phyloP scores from a whole-genome alignment of 2,329 filamentous ascomycete species.

The Xylariaceae sp. region DNA sequence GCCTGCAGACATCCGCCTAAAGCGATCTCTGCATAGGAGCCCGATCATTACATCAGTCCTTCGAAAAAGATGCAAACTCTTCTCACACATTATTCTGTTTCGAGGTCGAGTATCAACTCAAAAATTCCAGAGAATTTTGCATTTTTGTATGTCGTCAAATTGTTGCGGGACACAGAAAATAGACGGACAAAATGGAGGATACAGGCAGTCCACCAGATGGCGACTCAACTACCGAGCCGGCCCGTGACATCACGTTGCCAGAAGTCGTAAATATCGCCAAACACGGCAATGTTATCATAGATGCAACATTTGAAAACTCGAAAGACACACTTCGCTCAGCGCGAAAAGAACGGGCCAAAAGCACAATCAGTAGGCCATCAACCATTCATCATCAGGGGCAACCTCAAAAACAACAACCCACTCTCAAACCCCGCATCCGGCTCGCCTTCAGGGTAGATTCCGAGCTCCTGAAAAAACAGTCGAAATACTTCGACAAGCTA shows the following conservation, averaged over 20 bases:
- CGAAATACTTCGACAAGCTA: slow-evolving; percentile 66
- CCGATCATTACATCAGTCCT: no score
- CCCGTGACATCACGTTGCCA: slow-evolving; percentile 20
- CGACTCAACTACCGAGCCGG: slow-evolving; percentile 18
- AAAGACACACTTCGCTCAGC: slow-evolving; percentile 45
- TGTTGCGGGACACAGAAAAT: no score
- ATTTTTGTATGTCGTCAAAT: no score
- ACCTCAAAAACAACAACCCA: slow-evolving; percentile 21
- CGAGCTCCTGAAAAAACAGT: slow-evolving; percentile 53
- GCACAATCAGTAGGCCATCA: slow-evolving; percentile 17
- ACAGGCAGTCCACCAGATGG: slow-evolving; percentile 19
- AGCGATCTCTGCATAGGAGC: no score
- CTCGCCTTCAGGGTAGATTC: slow-evolving; percentile 59
- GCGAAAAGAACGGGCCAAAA: slow-evolving; percentile 35
- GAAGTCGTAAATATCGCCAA: slow-evolving; percentile 49
- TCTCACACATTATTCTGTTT: no score
- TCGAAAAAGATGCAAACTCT: no score
- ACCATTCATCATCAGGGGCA: no score
- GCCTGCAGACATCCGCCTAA: no score
- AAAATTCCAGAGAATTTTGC: no score
- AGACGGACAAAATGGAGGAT: slow-evolving; percentile 34
- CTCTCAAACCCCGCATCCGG: slow-evolving; percentile 36
- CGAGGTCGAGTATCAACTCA: no score
- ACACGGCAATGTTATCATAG: slow-evolving; percentile 62
- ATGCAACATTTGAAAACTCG: slow-evolving; percentile 62